phyloP scores from a whole-genome alignment of 176 grass and related monocot genomes.

The Echinochloa phyllopogon region DNA sequence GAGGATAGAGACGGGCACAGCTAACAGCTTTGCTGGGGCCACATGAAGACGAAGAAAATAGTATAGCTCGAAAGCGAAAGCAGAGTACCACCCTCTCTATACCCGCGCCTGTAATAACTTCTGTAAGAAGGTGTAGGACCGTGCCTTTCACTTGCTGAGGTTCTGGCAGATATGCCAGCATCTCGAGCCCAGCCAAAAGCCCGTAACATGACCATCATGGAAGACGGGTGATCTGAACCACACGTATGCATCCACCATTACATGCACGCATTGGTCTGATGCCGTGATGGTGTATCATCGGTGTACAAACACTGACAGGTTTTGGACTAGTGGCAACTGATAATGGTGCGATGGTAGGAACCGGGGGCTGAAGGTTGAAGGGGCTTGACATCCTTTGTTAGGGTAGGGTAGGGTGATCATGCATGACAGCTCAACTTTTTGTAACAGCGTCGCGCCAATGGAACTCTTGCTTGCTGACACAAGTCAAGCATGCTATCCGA shows the following conservation, averaged over 20 bases:
- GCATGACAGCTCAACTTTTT: not conserved
- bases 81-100: not conserved
- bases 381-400: not conserved
- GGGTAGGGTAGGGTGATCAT: not conserved
- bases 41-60: not conserved
- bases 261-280: not conserved
- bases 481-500: not conserved
- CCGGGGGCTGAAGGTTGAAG: not conserved
- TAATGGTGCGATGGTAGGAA: not conserved
- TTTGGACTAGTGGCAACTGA: not conserved
- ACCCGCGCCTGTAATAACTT: not conserved
- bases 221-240: not conserved
- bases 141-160: not conserved
- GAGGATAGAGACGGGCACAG: constrained; percentile 37
- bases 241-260: not conserved
- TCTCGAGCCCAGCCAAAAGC: not conserved
- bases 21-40: not conserved
- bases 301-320: not conserved
- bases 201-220: not conserved
- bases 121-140: too few relatives aligned
- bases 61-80: not conserved
- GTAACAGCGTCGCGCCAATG: not conserved
- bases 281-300: not conserved
- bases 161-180: not conserved
- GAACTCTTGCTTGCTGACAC: not conserved